Conservation (phyloP, 306 rosid genomes). For the Dalbergia oliveri region DNA sequence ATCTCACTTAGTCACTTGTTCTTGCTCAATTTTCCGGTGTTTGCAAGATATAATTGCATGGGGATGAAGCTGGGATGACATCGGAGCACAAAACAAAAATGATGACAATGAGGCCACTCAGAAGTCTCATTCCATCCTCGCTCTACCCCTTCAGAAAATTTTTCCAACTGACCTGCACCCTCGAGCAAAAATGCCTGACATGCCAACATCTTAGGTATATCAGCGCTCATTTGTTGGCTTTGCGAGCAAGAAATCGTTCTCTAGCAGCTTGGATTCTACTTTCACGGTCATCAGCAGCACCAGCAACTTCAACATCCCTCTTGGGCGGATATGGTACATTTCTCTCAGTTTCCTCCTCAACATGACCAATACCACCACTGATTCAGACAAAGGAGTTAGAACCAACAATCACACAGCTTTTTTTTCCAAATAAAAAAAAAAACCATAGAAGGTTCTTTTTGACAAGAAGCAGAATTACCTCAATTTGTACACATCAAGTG, state of each 20-base stretch:
- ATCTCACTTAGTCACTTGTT: conserved; percentile 15
- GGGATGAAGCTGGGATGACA: conserved; percentile 30
- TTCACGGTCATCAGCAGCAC: conserved; percentile 58
- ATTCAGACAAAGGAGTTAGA: conserved; percentile 53
- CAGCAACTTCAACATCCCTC: conserved; percentile 54
- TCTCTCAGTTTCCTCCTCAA: conserved; percentile 57
- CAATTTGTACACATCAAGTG: conserved; percentile 70
- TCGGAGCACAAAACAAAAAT: conserved; percentile 36
- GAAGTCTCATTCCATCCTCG: conserved; percentile 25
- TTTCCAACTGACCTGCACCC: conserved; percentile 27
- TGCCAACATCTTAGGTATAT: conserved; percentile 27
- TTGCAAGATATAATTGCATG: conserved; percentile 37
- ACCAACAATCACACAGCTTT: conserved; percentile 35
- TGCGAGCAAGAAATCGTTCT: conserved; percentile 88
- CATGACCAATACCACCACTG: conserved; percentile 73
- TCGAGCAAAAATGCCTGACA: conserved; percentile 32
- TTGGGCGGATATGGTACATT: conserved; percentile 58
- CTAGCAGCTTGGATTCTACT: conserved; percentile 84
- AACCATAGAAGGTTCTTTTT: background rate
- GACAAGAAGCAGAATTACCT: conserved; percentile 60
- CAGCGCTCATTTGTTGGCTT: conserved; percentile 66
- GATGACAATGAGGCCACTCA: conserved; percentile 5
- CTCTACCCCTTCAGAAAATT: conserved; percentile 19
- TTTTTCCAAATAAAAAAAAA: background rate
- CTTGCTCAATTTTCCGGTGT: conserved; percentile 29